A percentile compares a stretch with the other conserved stretches of the same genome.
Conservation (phyloP, 257 asterid genomes). For the Echites panduratus region DNA sequence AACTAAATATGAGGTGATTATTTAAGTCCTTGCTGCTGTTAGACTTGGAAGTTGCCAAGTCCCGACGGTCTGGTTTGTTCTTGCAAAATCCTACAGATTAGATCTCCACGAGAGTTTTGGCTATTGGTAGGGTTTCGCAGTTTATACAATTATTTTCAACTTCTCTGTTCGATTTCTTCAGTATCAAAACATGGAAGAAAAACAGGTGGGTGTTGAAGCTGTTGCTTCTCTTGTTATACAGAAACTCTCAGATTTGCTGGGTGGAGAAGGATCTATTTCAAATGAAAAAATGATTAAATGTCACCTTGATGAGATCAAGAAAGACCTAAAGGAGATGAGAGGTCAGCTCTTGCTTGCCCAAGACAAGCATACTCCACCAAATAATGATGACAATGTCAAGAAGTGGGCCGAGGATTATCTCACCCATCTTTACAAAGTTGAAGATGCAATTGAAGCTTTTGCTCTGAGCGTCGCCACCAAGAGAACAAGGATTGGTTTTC, state of each 20-base stretch:
- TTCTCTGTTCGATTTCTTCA: too few relatives aligned
- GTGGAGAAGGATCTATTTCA: constrained; percentile 10
- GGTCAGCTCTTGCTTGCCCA: constrained; percentile 8
- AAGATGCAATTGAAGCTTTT: constrained; percentile 29
- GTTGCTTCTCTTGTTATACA: constrained; percentile 24
- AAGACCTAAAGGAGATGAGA: constrained; percentile 1
- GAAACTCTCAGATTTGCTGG: constrained; percentile 22
- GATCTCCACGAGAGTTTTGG: too few relatives aligned
- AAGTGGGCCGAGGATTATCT: constrained; percentile 17
- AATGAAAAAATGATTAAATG: constrained; percentile 1
- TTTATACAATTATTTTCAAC: too few relatives aligned
- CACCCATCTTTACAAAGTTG: constrained; percentile 19
- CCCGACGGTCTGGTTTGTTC: too few relatives aligned
- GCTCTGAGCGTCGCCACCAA: constrained; percentile 9
- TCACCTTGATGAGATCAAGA: constrained; percentile 14
- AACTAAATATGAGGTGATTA: too few relatives aligned
- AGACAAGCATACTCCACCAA: background rate
- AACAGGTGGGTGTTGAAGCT: constrained; percentile 23
- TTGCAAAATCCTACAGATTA: too few relatives aligned
- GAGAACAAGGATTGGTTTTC: constrained; percentile 18
- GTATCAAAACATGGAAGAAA: too few relatives aligned
- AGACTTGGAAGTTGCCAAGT: too few relatives aligned
- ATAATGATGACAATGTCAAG: background rate
- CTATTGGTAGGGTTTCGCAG: too few relatives aligned
- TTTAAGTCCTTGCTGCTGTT: too few relatives aligned